These are phyloP conservation scores for Nicotiana tomentosiformis DNA, from an alignment of 257 asterid species.

Conservation along the genomic window DNA sequence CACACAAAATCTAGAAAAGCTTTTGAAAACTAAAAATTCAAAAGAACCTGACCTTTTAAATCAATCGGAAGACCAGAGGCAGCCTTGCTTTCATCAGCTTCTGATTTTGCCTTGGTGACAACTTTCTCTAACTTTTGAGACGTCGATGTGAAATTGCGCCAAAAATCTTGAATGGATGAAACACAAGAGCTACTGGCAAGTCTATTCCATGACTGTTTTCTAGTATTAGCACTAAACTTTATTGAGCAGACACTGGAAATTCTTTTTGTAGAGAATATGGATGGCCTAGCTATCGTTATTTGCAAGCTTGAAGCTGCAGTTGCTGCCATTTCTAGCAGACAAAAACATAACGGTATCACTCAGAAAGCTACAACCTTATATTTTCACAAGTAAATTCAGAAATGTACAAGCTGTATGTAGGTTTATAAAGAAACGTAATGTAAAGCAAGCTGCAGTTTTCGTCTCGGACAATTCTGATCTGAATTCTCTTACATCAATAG, in stretches of 20 bases:
- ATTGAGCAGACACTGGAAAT: slow-evolving; percentile 25
- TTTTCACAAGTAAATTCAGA: not conserved
- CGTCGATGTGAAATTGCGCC: slow-evolving; percentile 42
- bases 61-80: slow-evolving; percentile 50
- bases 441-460: not conserved
- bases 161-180: slow-evolving; percentile 41
- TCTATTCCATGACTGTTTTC: slow-evolving; percentile 35
- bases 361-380: not conserved
- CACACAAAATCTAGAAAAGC: not conserved
- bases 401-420: not conserved
- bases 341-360: not conserved
- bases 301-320: slow-evolving; percentile 63
- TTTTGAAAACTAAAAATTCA: not conserved
- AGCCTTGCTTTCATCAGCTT: slow-evolving; percentile 43
- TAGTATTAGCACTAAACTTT: slow-evolving; percentile 22
- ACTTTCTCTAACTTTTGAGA: slow-evolving; percentile 31
- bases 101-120: slow-evolving; percentile 55
- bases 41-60: slow-evolving; percentile 47
- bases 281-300: slow-evolving; percentile 43
- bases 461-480: not conserved
- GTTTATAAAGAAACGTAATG: not conserved
- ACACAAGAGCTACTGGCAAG: slow-evolving; percentile 46
- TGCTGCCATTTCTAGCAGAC: slow-evolving; percentile 48
- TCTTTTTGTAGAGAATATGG: slow-evolving; percentile 36
- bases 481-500: not conserved